A percentile compares a stretch with the other conserved stretches of the same genome.
These are phyloP conservation scores for Borovskyia barvae DNA, from an alignment of 208 protist genomes.

Conservation along the genomic window DNA sequence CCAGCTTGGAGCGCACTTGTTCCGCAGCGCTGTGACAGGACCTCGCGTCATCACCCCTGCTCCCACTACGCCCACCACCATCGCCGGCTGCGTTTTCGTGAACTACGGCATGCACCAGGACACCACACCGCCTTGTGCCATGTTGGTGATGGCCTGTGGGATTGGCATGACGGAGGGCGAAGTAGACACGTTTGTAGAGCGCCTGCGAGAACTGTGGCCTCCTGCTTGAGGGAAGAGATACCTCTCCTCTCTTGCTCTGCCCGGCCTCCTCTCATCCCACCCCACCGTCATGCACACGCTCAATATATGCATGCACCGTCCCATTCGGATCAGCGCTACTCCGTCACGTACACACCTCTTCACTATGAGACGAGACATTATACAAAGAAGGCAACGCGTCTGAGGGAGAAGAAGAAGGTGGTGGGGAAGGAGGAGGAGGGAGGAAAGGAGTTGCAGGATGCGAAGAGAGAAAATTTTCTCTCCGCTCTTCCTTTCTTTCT, in stretches of 20 bases:
- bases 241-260: background rate
- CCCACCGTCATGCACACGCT: background rate
- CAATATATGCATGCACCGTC: background rate
- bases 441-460: too few species aligned
- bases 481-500: background rate
- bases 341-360: too few species aligned
- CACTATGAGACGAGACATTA: too few species aligned
- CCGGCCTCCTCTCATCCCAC: background rate
- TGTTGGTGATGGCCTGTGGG: conserved; percentile 73
- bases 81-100: conserved; percentile 45
- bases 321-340: background rate
- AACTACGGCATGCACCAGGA: conserved; percentile 72
- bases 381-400: too few species aligned
- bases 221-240: too few species aligned
- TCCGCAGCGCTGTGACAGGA: conserved; percentile 67
- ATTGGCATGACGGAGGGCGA: conserved; percentile 57
- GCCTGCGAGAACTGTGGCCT: conserved; percentile 55
- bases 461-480: background rate
- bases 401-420: too few species aligned
- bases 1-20: conserved; percentile 69
- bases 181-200: conserved; percentile 32
- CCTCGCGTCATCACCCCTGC: conserved; percentile 62
- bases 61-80: conserved; percentile 19
- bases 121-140: conserved; percentile 19
- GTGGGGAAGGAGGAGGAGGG: too few species aligned